Evolutionary conservation across 805 yeast species (phyloP), one percentile per base, ranked within the genome.

Genomic region (Ogataea dorogensis): DNA sequence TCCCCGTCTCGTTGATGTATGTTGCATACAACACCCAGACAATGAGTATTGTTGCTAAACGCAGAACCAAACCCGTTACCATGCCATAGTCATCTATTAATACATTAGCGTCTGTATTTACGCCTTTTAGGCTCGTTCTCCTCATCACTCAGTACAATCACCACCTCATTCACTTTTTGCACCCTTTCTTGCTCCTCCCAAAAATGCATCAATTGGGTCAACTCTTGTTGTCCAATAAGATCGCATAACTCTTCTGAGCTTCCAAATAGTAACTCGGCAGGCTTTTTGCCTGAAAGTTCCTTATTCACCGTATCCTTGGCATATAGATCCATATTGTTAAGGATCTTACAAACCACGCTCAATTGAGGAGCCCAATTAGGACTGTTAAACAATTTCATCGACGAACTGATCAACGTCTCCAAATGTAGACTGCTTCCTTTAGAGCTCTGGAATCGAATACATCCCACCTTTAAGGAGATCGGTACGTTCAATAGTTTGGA

Each of bases 1-100:
- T 61, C 19, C 66, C 66, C 5, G 59, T 55, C 24, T 52, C 53
- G n/a, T 43, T 61, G 24, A 44, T 53, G 17, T 61, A 58, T 32
- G 44, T 54, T 22, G 61, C 61, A 9, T 59, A 54, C 42, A 53
- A 59, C 31, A 57, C 56, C 27, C 64, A 61, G 41, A 36, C 42
- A 19, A 11, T 56, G 5, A 50, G 51, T 24, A 13, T 48, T 4
- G 47, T 52, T 13, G 54, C 56, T 21, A 58, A 55, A 28, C 57
- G 59, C 42, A 55, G 64, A 47, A 51, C 46, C n/a, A 47, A 45
- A 38, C 59, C 64, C 9, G 46, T 52, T 16, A 14, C n/a, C n/a
- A 25, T 23, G 13, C 25, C 18, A 27, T 28, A 24, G 12, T 29
- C 31, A 27, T 36, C 36, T 28, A 23, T 33, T 27, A 25, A 36